phyloP scores from a whole-genome alignment of 2,329 filamentous ascomycete genomes.

The Parasarocladium wereldwijsianum region DNA sequence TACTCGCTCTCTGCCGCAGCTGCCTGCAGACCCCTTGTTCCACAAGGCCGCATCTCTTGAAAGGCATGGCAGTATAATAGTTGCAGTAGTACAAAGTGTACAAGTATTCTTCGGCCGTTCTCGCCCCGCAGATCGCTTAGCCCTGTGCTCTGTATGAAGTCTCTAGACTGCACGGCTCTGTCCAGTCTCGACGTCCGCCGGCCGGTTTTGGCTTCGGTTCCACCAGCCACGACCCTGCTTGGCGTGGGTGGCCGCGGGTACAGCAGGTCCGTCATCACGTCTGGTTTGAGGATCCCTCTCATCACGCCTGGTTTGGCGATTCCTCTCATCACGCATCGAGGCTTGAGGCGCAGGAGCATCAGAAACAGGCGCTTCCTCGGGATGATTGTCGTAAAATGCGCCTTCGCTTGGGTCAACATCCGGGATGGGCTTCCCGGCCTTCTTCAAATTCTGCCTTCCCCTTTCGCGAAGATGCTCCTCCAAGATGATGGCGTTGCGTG shows the following conservation, averaged over 20 bases:
- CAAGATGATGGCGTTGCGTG: constrained; percentile 56
- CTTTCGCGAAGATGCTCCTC: constrained; percentile 55
- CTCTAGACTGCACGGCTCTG: too few relatives aligned
- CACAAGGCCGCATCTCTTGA: too few relatives aligned
- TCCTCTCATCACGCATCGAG: constrained; percentile 10
- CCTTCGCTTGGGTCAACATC: constrained; percentile 37
- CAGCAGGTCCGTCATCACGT: not conserved
- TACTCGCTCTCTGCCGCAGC: too few relatives aligned
- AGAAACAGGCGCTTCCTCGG: constrained; percentile 7
- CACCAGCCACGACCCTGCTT: constrained; percentile 4
- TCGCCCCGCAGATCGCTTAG: too few relatives aligned
- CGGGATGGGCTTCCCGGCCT: constrained; percentile 30
- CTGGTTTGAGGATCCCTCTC: constrained; percentile 2
- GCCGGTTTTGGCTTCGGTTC: not conserved
- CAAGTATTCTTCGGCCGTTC: too few relatives aligned
- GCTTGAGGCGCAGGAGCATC: constrained; percentile 12
- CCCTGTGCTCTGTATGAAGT: too few relatives aligned
- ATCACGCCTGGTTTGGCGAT: constrained; percentile 9
- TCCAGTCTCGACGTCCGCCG: constrained; percentile 3
- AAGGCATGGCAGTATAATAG: too few relatives aligned
- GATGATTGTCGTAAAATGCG: constrained; percentile 28
- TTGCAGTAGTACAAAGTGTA: too few relatives aligned
- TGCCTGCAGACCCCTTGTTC: too few relatives aligned
- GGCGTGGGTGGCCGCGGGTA: constrained; percentile 3
- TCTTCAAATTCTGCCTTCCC: constrained; percentile 41